phyloP scores from a whole-genome alignment of 2,329 filamentous ascomycete genomes.

The Didymella keratinophila region DNA sequence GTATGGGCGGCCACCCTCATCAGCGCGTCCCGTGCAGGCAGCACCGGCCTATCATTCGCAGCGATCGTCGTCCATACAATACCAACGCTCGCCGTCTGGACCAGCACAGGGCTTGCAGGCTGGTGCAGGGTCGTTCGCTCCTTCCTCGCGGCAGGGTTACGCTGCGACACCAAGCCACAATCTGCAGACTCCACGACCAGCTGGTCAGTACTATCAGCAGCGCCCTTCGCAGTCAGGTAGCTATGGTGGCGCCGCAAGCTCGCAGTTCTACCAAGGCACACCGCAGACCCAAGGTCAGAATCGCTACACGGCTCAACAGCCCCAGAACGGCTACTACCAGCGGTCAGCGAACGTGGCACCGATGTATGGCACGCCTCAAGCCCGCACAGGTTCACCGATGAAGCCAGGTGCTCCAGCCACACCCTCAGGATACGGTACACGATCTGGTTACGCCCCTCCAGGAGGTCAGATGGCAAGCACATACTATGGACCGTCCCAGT shows the following conservation, averaged over 20 bases:
- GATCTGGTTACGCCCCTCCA: conserved; percentile 41
- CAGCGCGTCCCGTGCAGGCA: conserved; percentile 41
- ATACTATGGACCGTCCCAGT: conserved; percentile 47
- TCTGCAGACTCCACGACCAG: conserved; percentile 44
- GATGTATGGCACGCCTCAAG: conserved; percentile 45
- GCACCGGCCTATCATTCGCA: conserved; percentile 48
- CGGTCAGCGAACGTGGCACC: conserved; percentile 46
- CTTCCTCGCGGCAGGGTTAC: conserved; percentile 38
- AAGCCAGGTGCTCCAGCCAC: conserved; percentile 38
- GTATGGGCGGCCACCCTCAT: conserved; percentile 42
- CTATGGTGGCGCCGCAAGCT: conserved; percentile 39
- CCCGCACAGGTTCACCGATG: conserved; percentile 48
- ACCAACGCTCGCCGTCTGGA: conserved; percentile 46
- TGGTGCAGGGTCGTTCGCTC: conserved; percentile 39
- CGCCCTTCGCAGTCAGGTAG: conserved; percentile 39
- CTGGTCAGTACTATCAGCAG: conserved; percentile 43
- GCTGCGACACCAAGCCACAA: conserved; percentile 39
- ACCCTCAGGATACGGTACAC: conserved; percentile 39
- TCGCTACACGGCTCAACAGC: conserved; percentile 42
- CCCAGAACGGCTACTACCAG: conserved; percentile 45
- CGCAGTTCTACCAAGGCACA: conserved; percentile 46
- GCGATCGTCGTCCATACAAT: conserved; percentile 49
- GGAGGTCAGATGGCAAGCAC: conserved; percentile 43
- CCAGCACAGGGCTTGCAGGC: conserved; percentile 41
- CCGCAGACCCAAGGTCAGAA: conserved; percentile 44